Conservation (phyloP, 805 yeast species). For the Saccharomycopsis schoenii region DNA sequence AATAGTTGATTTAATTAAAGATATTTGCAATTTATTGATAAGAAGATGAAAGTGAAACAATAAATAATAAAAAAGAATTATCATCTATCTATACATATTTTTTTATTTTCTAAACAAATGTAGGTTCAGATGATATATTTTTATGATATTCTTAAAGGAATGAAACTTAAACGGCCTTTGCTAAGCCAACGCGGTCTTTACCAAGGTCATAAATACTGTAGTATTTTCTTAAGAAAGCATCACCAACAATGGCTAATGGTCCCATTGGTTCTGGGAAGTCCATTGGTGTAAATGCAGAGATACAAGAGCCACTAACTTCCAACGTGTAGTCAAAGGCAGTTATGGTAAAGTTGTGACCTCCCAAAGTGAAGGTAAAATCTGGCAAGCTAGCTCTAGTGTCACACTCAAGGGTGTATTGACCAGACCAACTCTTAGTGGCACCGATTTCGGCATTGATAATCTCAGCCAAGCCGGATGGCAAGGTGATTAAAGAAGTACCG, state of each 20-base stretch:
- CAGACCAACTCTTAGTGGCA: conserved; percentile 94
- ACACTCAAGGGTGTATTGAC: conserved; percentile 93
- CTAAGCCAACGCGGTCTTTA: conserved; percentile 90
- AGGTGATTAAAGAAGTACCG: conserved; percentile 91
- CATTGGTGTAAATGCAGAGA: conserved; percentile 94
- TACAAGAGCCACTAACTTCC: conserved; percentile 91
- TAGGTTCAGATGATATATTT: no score
- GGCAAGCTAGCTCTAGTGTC: conserved; percentile 75
- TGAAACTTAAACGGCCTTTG: conserved; percentile 43
- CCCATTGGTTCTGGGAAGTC: conserved; percentile 97
- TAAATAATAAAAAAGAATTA: no score
- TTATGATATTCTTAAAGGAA: neutral
- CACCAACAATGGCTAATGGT: conserved; percentile 93
- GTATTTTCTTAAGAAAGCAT: conserved; percentile 90
- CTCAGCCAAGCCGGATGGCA: conserved; percentile 94
- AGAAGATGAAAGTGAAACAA: no score
- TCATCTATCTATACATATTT: no score
- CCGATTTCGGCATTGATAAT: conserved; percentile 92
- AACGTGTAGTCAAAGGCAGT: conserved; percentile 85
- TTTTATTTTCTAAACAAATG: no score
- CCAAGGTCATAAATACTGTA: conserved; percentile 91
- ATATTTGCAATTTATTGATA: no score
- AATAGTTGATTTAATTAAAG: no score
- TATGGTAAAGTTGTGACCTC: conserved; percentile 86
- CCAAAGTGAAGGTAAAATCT: conserved; percentile 82